phyloP scores from a whole-genome alignment of 768 basidiomycete genomes.

The Mycena sanguinolenta region DNA sequence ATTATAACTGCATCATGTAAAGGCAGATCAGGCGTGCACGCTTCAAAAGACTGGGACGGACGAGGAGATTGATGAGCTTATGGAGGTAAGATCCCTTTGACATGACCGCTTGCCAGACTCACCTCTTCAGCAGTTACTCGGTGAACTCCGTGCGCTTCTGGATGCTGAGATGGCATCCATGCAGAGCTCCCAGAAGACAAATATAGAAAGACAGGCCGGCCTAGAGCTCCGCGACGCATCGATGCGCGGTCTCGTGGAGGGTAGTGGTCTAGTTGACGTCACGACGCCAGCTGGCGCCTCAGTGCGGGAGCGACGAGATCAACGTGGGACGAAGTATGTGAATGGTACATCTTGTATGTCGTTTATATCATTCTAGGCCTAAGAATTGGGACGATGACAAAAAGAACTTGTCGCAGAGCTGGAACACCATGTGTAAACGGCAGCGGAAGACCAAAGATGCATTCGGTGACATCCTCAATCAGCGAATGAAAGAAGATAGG shows the following conservation, averaged over 20 bases:
- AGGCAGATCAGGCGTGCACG: not conserved
- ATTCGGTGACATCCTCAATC: conserved; percentile 1
- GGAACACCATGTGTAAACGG: not conserved
- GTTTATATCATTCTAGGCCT: not conserved
- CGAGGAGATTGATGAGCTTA: not conserved
- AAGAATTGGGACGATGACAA: not conserved
- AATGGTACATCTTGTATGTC: not conserved
- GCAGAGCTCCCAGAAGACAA: not conserved
- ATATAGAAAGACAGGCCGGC: not conserved
- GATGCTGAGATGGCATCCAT: conserved; percentile 2
- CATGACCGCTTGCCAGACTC: no score
- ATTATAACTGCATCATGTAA: not conserved
- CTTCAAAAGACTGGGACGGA: not conserved
- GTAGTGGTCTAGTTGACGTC: not conserved
- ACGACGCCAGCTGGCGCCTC: not conserved
- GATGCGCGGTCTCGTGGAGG: not conserved
- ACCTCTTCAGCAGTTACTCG: not conserved
- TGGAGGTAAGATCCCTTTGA: conserved; percentile 5
- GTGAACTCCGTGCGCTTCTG: not conserved
- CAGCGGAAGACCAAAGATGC: not conserved
- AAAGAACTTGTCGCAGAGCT: not conserved
- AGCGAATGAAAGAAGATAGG: not conserved
- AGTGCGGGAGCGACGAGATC: not conserved
- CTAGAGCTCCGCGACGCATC: not conserved
- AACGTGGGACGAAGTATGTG: not conserved